Base-by-base conservation (phyloP, 179 eudicot species). In the Gypsophila paniculata region DNA sequence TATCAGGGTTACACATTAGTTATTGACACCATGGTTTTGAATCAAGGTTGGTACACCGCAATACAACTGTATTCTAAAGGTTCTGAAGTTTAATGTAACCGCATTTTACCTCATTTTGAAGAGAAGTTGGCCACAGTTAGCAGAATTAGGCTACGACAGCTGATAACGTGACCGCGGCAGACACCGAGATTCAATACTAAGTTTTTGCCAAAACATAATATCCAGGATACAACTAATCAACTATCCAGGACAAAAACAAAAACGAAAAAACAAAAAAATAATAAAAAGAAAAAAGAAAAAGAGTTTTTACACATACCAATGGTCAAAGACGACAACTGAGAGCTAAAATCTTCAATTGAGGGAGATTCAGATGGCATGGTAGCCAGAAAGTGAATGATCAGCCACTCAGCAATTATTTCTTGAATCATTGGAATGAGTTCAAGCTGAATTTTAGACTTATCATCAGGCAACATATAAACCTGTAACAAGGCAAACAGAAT, bases 341-440 rank as follows among this genome's bases (percentile, higher is more conserved):
- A 84, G 80, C 91, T 94, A 75, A 94, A 94, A 81, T 94, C 97
- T 82, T 88, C 95, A 38, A 79, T 63, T 2, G 86, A 76, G 73
- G 83, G 89, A 62, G 89, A 79, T 78, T 94, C 95, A 61, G 95
- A 88, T 63, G 97, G 85, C 80, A 86, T 82, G 17, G 90, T 90
- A 60, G 83, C 84, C 69, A 94, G 74, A 79, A 86, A 91, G 87
- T 85, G 84, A 76, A 94, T 86, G 72, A 94, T 87, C 79, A 90
- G 93, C 99, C 99, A 94, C 77, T 94, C 97, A 17, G 87, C 79
- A 66, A 92, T 71, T 66, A 78, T 80, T 81, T 94, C 97, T 82
- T 86, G 85, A 71, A 92, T 80, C 96, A 94, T 82, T 25, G 99
- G 99, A 54, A 90, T 74, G 68, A 94, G 84, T 75, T 94, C 99